These are phyloP conservation scores for Henckelia pumila DNA, from an alignment of 257 asterid genomes.

Conservation along the genomic window DNA sequence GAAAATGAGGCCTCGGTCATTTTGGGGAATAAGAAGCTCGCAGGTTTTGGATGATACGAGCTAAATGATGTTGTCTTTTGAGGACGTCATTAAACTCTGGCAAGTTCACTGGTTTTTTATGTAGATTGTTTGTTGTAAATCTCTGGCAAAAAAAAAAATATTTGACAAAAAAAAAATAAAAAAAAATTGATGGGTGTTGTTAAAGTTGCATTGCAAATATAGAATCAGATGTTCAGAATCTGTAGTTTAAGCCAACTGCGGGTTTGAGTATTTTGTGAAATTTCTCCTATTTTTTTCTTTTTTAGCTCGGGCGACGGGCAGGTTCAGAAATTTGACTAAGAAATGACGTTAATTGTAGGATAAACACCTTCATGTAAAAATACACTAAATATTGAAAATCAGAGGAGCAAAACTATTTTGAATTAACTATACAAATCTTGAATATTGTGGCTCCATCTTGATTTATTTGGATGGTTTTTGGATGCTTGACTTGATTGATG, in stretches of 20 bases:
- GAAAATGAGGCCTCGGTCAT: no score
- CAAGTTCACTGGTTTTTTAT: no score
- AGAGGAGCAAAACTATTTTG: neutral
- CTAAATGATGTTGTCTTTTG: neutral
- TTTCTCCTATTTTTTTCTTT: no score
- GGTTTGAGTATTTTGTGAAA: neutral
- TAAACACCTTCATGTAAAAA: neutral
- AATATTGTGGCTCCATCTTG: neutral
- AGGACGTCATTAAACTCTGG: no score
- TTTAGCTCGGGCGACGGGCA: neutral
- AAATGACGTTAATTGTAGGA: neutral
- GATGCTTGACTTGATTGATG: no score
- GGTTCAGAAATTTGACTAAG: neutral
- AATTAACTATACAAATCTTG: neutral
- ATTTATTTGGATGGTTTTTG: no score
- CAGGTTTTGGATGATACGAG: slow-evolving; percentile 2
- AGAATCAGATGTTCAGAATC: neutral
- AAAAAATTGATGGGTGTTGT: neutral
- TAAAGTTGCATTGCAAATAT: neutral
- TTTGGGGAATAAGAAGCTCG: no score
- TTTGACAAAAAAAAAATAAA: neutral
- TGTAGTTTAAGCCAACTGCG: neutral
- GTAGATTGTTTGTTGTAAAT: no score
- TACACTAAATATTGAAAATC: neutral
- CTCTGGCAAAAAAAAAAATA: neutral